These are phyloP conservation scores for Pleurotus platypus DNA, from an alignment of 768 basidiomycete species.

Conservation along the genomic window DNA sequence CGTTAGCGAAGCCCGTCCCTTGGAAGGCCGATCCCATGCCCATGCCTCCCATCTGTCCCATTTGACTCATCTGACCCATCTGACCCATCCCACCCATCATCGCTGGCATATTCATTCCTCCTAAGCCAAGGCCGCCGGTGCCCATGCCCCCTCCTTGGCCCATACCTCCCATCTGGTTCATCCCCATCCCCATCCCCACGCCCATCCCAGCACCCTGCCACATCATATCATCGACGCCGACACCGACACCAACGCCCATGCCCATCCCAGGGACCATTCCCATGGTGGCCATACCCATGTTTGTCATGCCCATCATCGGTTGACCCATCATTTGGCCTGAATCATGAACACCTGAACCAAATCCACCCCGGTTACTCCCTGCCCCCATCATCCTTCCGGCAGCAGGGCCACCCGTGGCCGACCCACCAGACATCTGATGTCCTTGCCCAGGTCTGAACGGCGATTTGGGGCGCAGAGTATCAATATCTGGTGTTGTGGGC, in stretches of 20 bases:
- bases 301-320: slow-evolving; percentile 24
- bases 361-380: slow-evolving; percentile 16
- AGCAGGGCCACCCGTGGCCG: slow-evolving; percentile 19
- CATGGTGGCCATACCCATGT: slow-evolving; percentile 15
- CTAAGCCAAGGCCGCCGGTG: slow-evolving; percentile 13
- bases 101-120: slow-evolving; percentile 10
- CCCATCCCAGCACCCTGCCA: slow-evolving; percentile 19
- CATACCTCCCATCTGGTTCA: slow-evolving; percentile 18
- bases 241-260: slow-evolving; percentile 11
- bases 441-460: slow-evolving; percentile 47
- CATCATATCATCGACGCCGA: slow-evolving; percentile 10
- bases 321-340: slow-evolving; percentile 30
- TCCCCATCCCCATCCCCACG: slow-evolving; percentile 16
- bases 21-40: slow-evolving; percentile 27
- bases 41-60: slow-evolving; percentile 26
- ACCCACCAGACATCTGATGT: slow-evolving; percentile 10
- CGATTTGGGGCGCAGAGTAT: slow-evolving; percentile 81
- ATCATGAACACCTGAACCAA: slow-evolving; percentile 19
- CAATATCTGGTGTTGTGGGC: slow-evolving; percentile 76
- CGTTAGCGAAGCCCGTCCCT: slow-evolving; percentile 19
- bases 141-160: slow-evolving; percentile 12
- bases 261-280: slow-evolving; percentile 13
- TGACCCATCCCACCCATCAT: slow-evolving; percentile 12
- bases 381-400: slow-evolving; percentile 15
- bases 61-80: slow-evolving; percentile 23